A percentile compares a stretch with the other conserved stretches of the same genome.
These are phyloP conservation scores for Dendrobium officinale DNA, from an alignment of 106 monocot species.

Conservation along the genomic window DNA sequence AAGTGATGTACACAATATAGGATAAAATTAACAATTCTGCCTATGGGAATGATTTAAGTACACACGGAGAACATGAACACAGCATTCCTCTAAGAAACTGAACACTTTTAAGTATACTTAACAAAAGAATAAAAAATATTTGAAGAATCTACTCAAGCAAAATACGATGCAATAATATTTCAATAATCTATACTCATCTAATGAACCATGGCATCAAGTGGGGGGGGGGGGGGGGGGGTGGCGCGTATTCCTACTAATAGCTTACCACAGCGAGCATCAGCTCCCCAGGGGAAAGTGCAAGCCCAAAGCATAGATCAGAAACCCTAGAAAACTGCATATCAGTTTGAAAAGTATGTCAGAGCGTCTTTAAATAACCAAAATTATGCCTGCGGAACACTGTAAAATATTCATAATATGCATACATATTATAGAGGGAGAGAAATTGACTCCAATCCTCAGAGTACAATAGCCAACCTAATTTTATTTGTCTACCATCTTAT, in stretches of 20 bases:
- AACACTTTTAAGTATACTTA: background rate
- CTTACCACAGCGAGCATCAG: constrained; percentile 73
- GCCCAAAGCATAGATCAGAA: constrained; percentile 74
- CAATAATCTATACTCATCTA: background rate
- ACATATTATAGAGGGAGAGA: background rate
- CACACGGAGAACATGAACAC: background rate
- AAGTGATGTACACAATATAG: background rate
- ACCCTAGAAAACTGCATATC: constrained; percentile 44
- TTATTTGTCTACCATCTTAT: background rate
- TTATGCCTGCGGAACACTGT: too few relatives aligned
- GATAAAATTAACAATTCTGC: background rate
- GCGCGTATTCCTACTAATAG: too few relatives aligned
- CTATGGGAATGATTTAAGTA: background rate
- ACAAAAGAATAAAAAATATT: background rate
- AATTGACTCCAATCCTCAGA: background rate
- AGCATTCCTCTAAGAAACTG: background rate
- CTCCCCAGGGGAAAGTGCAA: constrained; percentile 70
- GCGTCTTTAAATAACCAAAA: too few relatives aligned
- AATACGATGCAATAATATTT: background rate
- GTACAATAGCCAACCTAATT: background rate
- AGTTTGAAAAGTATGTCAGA: constrained; percentile 14
- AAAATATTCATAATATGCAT: background rate
- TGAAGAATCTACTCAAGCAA: background rate
- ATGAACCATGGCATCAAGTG: background rate
- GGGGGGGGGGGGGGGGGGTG: background rate